phyloP scores from a whole-genome alignment of 345 rosid genomes.

The Kandelia obovata region DNA sequence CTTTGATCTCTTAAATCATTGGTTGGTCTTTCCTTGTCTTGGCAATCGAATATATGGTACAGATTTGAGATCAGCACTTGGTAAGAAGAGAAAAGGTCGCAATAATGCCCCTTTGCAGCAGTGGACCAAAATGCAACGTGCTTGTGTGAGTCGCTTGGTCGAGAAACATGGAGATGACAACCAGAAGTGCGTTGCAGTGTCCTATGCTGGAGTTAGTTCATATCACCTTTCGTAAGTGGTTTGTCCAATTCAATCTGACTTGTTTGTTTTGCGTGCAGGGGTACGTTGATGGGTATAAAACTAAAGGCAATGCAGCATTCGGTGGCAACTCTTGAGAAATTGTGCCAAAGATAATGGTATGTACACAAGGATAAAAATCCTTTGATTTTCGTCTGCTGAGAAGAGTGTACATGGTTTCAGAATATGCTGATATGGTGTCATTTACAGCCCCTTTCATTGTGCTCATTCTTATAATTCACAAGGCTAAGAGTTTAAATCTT shows the following conservation, averaged over 20 bases:
- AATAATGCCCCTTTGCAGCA: conserved; percentile 66
- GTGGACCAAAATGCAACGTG: conserved; percentile 70
- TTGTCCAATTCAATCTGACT: background rate
- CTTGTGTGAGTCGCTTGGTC: conserved; percentile 45
- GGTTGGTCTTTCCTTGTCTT: too few relatives aligned
- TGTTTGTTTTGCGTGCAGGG: conserved; percentile 48
- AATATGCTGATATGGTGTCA: too few relatives aligned
- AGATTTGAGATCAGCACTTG: conserved; percentile 86
- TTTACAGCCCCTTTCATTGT: too few relatives aligned
- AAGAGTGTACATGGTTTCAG: too few relatives aligned
- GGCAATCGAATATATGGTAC: background rate
- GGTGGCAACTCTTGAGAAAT: conserved; percentile 53
- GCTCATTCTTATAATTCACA: too few relatives aligned
- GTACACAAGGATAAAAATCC: conserved; percentile 58
- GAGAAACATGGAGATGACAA: conserved; percentile 74
- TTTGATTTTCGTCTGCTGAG: conserved; percentile 31
- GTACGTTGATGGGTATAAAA: conserved; percentile 78
- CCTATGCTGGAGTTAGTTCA: background rate
- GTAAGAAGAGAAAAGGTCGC: conserved; percentile 88
- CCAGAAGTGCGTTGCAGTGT: conserved; percentile 38
- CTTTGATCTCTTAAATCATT: too few relatives aligned
- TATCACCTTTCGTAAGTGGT: background rate
- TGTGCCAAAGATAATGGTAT: conserved; percentile 60
- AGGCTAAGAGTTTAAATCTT: too few relatives aligned
- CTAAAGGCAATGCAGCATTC: conserved; percentile 87